These are phyloP conservation scores for Capsella bursapastoris DNA, from an alignment of 345 rosid genomes.

Conservation along the genomic window DNA sequence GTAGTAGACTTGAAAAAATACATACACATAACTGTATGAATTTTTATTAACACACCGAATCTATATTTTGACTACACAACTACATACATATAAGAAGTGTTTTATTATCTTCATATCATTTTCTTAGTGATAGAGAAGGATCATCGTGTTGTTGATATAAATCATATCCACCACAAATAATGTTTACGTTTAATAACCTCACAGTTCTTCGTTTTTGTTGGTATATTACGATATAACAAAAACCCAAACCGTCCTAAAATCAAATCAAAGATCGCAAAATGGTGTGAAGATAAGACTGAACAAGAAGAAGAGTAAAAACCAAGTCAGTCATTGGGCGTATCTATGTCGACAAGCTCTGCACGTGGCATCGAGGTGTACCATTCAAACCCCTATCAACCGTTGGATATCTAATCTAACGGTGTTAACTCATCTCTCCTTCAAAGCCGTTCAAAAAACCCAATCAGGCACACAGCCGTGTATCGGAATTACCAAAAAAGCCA, in stretches of 20 bases:
- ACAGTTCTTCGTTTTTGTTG: neutral
- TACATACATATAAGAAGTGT: neutral
- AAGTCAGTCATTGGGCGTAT: conserved; percentile 20
- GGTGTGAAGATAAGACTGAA: neutral
- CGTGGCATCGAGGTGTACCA: conserved; percentile 30
- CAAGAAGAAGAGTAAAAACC: neutral
- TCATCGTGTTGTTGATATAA: neutral
- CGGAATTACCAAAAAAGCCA: conserved; percentile 37
- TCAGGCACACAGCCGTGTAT: conserved; percentile 3
- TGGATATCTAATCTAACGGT: conserved; percentile 36
- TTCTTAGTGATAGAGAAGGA: neutral
- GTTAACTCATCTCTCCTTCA: neutral
- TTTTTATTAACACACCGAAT: too few relatives aligned
- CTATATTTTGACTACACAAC: too few relatives aligned
- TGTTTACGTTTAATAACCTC: neutral
- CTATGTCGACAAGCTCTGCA: conserved; percentile 30
- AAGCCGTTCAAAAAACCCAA: conserved; percentile 18
- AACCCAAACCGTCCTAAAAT: conserved; percentile 10
- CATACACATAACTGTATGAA: too few relatives aligned
- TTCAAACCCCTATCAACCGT: neutral
- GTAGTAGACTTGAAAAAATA: neutral
- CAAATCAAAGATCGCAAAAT: neutral
- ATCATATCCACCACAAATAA: neutral
- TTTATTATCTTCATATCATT: neutral
- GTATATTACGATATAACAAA: neutral